A percentile compares a stretch with the other conserved stretches of the same genome.
Conservation (phyloP, 139 green algal genomes). For the Raphidocelis subcapitata region DNA sequence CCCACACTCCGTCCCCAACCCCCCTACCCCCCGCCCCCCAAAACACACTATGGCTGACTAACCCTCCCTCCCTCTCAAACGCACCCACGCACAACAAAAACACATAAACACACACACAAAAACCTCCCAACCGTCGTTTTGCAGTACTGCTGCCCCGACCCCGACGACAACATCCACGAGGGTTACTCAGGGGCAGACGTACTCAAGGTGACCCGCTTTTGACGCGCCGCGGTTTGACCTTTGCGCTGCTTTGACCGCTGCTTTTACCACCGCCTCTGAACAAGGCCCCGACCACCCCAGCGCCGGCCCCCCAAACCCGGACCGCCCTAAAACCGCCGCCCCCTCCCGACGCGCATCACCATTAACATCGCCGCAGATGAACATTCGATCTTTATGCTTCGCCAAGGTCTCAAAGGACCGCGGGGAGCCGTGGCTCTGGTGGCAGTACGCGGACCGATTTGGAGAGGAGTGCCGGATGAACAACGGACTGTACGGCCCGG, state of each 20-base stretch:
- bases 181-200: constrained; percentile 72
- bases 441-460: constrained; percentile 85
- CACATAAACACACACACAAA: too few species aligned
- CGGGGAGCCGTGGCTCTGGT: constrained; percentile 76
- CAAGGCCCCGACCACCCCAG: too few species aligned
- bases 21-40: neutral
- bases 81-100: too few species aligned
- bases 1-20: too few species aligned
- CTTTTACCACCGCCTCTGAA: too few species aligned
- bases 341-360: too few species aligned
- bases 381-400: constrained; percentile 89
- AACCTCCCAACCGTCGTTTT: too few species aligned
- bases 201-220: constrained; percentile 24
- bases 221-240: neutral
- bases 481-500: constrained; percentile 58
- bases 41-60: neutral
- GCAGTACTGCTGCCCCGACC: constrained; percentile 90
- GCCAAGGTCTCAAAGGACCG: constrained; percentile 58
- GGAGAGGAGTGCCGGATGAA: constrained; percentile 69
- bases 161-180: constrained; percentile 56
- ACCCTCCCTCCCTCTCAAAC: too few species aligned
- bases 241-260: neutral
- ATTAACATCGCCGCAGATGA: too few species aligned
- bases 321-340: too few species aligned
- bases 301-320: too few species aligned